Evolutionary conservation across 768 basidiomycete genomes (phyloP).

Genomic region (Brasilioporus rufonigricans): DNA sequence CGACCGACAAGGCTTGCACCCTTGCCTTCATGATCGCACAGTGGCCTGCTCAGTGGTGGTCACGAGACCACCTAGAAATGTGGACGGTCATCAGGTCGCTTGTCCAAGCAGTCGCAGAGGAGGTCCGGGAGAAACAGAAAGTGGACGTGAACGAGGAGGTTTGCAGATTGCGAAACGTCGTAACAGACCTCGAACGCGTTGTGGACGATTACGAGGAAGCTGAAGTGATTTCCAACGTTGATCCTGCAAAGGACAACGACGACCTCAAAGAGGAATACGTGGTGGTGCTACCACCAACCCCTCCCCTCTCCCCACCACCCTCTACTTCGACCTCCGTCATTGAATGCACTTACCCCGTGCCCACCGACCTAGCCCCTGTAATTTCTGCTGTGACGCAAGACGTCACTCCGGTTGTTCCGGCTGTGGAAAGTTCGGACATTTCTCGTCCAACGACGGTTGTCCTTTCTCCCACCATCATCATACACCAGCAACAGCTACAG

Average conservation of each 20-base stretch:
- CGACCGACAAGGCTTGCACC: conserved; percentile 37
- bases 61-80: conserved; percentile 61
- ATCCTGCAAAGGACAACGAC: conserved; percentile 17
- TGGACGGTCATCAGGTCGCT: conserved; percentile 57
- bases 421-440: conserved; percentile 1
- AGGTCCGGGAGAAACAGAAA: conserved; percentile 52
- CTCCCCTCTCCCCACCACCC: conserved; percentile 21
- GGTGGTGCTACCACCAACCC: conserved; percentile 18
- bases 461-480: conserved; percentile 26
- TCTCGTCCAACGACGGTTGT: conserved; percentile 16
- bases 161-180: conserved; percentile 45
- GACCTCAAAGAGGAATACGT: conserved; percentile 9
- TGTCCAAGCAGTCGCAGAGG: conserved; percentile 61
- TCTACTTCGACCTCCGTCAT: conserved; percentile 16
- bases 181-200: conserved; percentile 48
- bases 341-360: conserved; percentile 16
- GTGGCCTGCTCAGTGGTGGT: conserved; percentile 73
- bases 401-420: not conserved
- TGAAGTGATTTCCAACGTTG: conserved; percentile 23
- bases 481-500: conserved; percentile 19
- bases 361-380: not conserved
- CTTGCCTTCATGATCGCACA: conserved; percentile 52
- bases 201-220: conserved; percentile 40
- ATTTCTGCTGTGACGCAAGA: conserved; percentile 9
- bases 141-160: conserved; percentile 46